phyloP scores from a whole-genome alignment of 2,329 filamentous ascomycete genomes.

The Microsporum ferrugineum region DNA sequence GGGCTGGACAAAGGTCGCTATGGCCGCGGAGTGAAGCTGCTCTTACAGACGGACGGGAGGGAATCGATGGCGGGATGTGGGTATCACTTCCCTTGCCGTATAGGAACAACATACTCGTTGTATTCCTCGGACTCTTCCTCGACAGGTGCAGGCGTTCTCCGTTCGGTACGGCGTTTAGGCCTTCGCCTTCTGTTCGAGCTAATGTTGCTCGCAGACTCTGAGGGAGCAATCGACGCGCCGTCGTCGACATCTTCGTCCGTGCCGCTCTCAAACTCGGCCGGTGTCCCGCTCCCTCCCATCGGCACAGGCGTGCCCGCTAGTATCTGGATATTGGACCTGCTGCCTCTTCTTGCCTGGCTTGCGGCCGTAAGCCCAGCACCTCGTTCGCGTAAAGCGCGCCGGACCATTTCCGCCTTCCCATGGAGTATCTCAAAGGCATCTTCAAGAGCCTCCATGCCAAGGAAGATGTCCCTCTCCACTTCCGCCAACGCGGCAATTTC shows the following conservation, averaged over 20 bases:
- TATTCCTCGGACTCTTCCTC: constrained; percentile 38
- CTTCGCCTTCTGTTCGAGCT: constrained; percentile 35
- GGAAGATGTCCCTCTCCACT: constrained; percentile 84
- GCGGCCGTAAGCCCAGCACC: constrained; percentile 58
- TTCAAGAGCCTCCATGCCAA: constrained; percentile 86
- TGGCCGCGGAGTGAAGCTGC: neutral
- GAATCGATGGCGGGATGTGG: neutral
- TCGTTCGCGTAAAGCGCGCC: constrained; percentile 67
- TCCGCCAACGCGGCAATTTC: constrained; percentile 84
- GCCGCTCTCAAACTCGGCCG: constrained; percentile 16
- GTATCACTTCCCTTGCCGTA: neutral
- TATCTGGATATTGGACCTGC: constrained; percentile 7
- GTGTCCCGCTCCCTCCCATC: neutral
- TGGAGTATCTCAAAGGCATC: constrained; percentile 92
- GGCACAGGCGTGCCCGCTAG: constrained; percentile 1
- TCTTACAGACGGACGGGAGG: neutral
- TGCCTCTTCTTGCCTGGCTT: constrained; percentile 34
- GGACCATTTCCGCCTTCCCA: constrained; percentile 67
- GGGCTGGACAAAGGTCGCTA: neutral
- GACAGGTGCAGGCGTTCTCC: constrained; percentile 38
- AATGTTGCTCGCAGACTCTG: constrained; percentile 41
- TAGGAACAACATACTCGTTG: neutral
- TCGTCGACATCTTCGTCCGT: constrained; percentile 38
- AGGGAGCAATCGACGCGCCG: constrained; percentile 34
- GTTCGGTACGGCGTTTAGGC: constrained; percentile 37